Percentiles rank a stretch among this genome's conserved stretches.
These are phyloP conservation scores for Fragaria ananassa DNA, from an alignment of 306 rosid genomes.

Conservation along the genomic window DNA sequence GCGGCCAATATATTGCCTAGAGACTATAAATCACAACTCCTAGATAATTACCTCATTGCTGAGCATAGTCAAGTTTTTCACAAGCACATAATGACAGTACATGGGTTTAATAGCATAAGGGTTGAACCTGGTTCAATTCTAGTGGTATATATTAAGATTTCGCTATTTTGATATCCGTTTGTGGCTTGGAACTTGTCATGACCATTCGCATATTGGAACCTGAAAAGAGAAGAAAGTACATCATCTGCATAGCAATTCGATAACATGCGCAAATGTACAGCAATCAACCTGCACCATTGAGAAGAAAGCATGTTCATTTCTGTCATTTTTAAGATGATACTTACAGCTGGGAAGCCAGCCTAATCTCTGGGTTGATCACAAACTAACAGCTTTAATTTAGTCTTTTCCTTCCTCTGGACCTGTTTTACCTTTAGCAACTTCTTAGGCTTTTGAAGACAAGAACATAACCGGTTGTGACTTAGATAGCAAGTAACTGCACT, in stretches of 20 bases:
- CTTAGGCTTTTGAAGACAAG: no score
- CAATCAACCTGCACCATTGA: slow-evolving; percentile 4
- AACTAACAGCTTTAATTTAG: no score
- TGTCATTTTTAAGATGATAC: no score
- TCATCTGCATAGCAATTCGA: slow-evolving; percentile 1
- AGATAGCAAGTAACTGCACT: no score
- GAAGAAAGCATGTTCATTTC: background rate
- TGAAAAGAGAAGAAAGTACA: slow-evolving; percentile 28
- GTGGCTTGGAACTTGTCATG: slow-evolving; percentile 57
- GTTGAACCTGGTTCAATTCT: slow-evolving; percentile 1
- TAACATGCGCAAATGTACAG: slow-evolving; percentile 3
- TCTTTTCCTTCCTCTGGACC: no score
- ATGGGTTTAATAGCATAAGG: background rate
- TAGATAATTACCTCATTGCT: background rate
- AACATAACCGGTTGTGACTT: no score
- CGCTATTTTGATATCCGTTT: slow-evolving; percentile 22
- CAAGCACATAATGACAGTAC: background rate
- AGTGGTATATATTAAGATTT: slow-evolving; percentile 25
- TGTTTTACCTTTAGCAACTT: no score
- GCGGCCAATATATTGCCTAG: background rate
- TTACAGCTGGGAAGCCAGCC: no score
- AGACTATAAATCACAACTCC: background rate
- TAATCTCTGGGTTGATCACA: no score
- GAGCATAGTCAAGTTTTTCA: slow-evolving; percentile 2
- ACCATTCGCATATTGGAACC: slow-evolving; percentile 68